These are phyloP conservation scores for Phaeosphaeria sp. DNA, from an alignment of 2,329 filamentous ascomycete species.

Conservation along the genomic window DNA sequence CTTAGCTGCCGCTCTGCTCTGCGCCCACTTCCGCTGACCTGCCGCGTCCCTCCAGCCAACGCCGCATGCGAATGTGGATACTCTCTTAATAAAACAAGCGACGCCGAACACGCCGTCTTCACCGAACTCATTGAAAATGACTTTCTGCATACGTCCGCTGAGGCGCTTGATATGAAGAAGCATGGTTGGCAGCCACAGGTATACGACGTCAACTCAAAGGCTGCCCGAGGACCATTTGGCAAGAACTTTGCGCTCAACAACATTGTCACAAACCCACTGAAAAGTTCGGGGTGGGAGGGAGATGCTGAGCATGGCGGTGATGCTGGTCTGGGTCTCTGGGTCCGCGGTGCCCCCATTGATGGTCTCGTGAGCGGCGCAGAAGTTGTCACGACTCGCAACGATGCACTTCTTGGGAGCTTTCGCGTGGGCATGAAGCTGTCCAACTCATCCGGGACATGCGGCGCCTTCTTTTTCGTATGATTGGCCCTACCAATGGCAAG, in stretches of 20 bases:
- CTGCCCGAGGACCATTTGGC: conserved; percentile 68
- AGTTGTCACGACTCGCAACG: conserved; percentile 64
- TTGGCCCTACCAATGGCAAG: not conserved
- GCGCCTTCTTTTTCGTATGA: conserved; percentile 78
- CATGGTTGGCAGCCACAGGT: conserved; percentile 69
- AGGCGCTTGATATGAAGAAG: conserved; percentile 47
- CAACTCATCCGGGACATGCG: conserved; percentile 69
- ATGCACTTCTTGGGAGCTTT: conserved; percentile 75
- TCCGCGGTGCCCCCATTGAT: conserved; percentile 45
- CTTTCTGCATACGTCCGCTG: conserved; percentile 65
- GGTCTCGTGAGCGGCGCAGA: conserved; percentile 68
- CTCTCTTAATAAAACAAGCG: conserved; percentile 57
- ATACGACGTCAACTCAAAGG: conserved; percentile 68
- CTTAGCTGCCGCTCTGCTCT: not conserved
- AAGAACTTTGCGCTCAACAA: conserved; percentile 67
- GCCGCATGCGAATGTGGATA: conserved; percentile 77
- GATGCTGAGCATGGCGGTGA: conserved; percentile 54
- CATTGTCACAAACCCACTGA: conserved; percentile 61
- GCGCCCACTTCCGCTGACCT: conserved; percentile 11
- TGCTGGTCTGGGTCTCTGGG: conserved; percentile 47
- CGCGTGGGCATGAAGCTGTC: conserved; percentile 71
- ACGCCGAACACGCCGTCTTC: conserved; percentile 59
- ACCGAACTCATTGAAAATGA: conserved; percentile 75
- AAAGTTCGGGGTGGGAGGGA: conserved; percentile 53
- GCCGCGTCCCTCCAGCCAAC: conserved; percentile 29